phyloP scores from a whole-genome alignment of 306 rosid genomes.

The Ormosia semicastrata region DNA sequence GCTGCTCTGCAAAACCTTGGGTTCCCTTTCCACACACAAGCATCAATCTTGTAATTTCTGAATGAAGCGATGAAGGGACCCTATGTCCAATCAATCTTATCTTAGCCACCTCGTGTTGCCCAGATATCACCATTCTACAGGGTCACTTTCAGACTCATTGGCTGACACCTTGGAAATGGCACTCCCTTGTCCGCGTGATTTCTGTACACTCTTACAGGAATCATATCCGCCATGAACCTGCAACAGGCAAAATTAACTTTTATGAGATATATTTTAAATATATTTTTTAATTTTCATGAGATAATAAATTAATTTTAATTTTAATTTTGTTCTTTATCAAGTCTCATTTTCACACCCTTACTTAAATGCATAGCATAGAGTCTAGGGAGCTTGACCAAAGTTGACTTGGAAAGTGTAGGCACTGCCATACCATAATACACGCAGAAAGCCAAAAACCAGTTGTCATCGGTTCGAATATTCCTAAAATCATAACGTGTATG shows the following conservation, averaged over 20 bases:
- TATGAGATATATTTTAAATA: too few relatives aligned
- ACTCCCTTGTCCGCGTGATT: constrained; percentile 90
- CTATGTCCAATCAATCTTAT: constrained; percentile 81
- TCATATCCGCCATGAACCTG: constrained; percentile 83
- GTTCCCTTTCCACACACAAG: constrained; percentile 78
- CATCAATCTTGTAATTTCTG: constrained; percentile 67
- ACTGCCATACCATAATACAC: too few relatives aligned
- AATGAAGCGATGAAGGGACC: constrained; percentile 80
- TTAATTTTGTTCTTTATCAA: too few relatives aligned
- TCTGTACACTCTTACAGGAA: constrained; percentile 83
- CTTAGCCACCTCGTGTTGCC: constrained; percentile 93
- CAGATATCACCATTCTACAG: constrained; percentile 85
- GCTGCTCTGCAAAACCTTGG: constrained; percentile 80
- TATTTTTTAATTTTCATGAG: too few relatives aligned
- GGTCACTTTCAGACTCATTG: constrained; percentile 77
- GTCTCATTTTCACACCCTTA: too few relatives aligned
- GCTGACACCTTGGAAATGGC: constrained; percentile 78
- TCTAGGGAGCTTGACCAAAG: too few relatives aligned
- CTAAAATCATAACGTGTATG: too few relatives aligned
- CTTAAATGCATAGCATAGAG: too few relatives aligned
- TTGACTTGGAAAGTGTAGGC: too few relatives aligned
- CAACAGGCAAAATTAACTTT: background rate
- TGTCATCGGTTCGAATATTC: too few relatives aligned
- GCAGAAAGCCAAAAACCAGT: too few relatives aligned
- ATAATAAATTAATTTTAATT: too few relatives aligned